Evolutionary conservation across 2,329 filamentous ascomycete genomes (phyloP).

Genomic region (Chaetomium globosum): DNA sequence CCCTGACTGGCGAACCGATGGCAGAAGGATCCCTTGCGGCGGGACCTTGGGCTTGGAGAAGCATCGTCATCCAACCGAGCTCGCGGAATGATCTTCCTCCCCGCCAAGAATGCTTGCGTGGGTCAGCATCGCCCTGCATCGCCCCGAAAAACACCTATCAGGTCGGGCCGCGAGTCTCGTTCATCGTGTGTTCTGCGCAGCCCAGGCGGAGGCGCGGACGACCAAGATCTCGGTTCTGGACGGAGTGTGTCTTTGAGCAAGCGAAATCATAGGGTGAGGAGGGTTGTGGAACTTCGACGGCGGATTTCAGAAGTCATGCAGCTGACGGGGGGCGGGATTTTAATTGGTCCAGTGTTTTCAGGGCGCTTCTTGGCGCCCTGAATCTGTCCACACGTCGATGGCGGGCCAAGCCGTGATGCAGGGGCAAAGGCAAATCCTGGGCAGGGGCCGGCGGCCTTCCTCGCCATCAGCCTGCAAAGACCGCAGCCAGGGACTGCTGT

Average conservation of each 20-base stretch:
- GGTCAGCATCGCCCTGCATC: constrained; percentile 15
- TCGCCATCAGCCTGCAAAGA: neutral
- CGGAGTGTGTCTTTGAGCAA: constrained; percentile 21
- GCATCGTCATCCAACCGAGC: constrained; percentile 32
- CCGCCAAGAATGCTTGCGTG: constrained; percentile 19
- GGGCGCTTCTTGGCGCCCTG: constrained; percentile 24
- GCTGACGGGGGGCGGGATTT: neutral
- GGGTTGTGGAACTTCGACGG: constrained; percentile 14
- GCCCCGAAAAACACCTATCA: constrained; percentile 20
- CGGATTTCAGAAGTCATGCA: constrained; percentile 35
- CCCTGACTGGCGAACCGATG: constrained; percentile 27
- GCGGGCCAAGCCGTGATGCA: neutral
- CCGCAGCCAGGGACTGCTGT: neutral
- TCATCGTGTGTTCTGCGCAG: constrained; percentile 17
- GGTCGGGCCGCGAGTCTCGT: neutral
- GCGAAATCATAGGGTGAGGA: constrained; percentile 34
- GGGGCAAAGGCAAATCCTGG: constrained; percentile 8
- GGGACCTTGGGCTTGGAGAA: constrained; percentile 9
- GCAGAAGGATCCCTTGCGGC: constrained; percentile 25
- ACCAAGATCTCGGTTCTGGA: constrained; percentile 16
- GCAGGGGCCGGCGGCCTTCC: neutral
- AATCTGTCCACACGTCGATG: constrained; percentile 2
- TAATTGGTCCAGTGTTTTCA: constrained; percentile 36
- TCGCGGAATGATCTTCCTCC: constrained; percentile 21
- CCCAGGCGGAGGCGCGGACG: constrained; percentile 11